phyloP scores from a whole-genome alignment of 2,329 filamentous ascomycete species.

The Neonectria coccinea region DNA sequence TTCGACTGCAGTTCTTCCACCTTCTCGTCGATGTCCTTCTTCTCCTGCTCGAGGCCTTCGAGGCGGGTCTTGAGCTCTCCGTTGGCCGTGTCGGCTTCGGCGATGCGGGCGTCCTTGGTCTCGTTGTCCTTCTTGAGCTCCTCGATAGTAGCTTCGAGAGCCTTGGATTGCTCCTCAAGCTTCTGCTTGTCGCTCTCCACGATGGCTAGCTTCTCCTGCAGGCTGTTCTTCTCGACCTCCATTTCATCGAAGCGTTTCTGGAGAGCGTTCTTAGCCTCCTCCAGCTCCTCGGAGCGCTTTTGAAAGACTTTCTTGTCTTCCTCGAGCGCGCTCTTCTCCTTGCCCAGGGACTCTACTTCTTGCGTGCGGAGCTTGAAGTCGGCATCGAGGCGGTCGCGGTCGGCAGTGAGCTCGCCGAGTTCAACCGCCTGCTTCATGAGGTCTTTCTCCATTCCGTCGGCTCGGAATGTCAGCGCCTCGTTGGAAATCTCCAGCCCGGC shows the following conservation, averaged over 20 bases:
- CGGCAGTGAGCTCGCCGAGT: conserved; percentile 40
- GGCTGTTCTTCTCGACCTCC: conserved; percentile 39
- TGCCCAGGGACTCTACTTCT: conserved; percentile 35
- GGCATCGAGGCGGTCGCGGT: conserved; percentile 39
- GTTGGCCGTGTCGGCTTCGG: conserved; percentile 40
- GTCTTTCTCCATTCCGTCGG: conserved; percentile 40
- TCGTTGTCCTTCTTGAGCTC: conserved; percentile 40
- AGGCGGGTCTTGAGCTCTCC: conserved; percentile 41
- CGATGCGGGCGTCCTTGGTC: conserved; percentile 40
- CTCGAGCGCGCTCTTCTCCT: conserved; percentile 24
- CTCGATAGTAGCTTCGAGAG: conserved; percentile 39
- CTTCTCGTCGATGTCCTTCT: conserved; percentile 38
- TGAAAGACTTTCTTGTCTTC: conserved; percentile 24
- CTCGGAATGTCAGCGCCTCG: conserved; percentile 43
- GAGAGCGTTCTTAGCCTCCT: conserved; percentile 41
- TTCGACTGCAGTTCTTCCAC: conserved; percentile 40
- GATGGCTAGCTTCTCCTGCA: conserved; percentile 28
- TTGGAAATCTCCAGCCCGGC: conserved; percentile 45
- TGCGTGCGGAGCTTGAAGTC: conserved; percentile 37
- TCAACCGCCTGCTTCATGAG: conserved; percentile 41
- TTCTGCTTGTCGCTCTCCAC: conserved; percentile 21
- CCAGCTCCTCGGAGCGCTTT: conserved; percentile 30
- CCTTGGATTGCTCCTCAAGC: conserved; percentile 32
- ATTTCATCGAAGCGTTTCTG: conserved; percentile 36
- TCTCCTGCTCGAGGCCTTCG: conserved; percentile 41